Conservation (phyloP, 805 yeast species). For the Priceomyces castillae region DNA sequence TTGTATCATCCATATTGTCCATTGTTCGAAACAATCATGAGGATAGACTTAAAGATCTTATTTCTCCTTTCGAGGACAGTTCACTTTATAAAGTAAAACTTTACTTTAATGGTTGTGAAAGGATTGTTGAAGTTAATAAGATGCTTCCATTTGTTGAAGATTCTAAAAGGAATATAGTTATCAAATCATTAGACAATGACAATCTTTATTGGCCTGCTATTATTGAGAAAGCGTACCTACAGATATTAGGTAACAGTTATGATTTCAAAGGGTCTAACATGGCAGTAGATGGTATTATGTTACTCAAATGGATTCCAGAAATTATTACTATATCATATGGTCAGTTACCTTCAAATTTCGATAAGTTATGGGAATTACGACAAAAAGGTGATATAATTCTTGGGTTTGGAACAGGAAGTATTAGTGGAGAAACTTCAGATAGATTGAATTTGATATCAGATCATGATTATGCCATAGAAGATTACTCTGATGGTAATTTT, state of each 20-base stretch:
- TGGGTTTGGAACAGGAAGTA: conserved; percentile 67
- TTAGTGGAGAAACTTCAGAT: conserved; percentile 31
- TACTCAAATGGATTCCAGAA: conserved; percentile 78
- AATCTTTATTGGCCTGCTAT: conserved; percentile 61
- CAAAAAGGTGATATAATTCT: conserved; percentile 40
- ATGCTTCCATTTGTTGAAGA: conserved; percentile 36
- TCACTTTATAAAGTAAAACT: conserved; percentile 40
- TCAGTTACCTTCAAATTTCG: conserved; percentile 21
- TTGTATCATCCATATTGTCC: conserved; percentile 66
- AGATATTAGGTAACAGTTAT: conserved; percentile 56
- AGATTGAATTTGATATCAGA: conserved; percentile 44
- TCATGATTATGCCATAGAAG: conserved; percentile 68
- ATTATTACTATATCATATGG: conserved; percentile 38
- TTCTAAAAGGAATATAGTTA: conserved; percentile 26
- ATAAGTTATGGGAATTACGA: conserved; percentile 24
- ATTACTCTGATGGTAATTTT: conserved; percentile 18
- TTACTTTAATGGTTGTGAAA: conserved; percentile 49
- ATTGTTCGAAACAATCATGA: conserved; percentile 27
- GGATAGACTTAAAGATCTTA: conserved; percentile 19
- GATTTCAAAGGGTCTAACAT: conserved; percentile 73
- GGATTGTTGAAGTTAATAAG: conserved; percentile 50
- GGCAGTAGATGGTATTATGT: conserved; percentile 60
- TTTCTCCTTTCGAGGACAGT: conserved; percentile 23
- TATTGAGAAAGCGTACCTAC: conserved; percentile 74
- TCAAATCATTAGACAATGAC: conserved; percentile 33